Evolutionary conservation across 768 basidiomycete genomes (phyloP).

Genomic region (Lactarius hatsudake): DNA sequence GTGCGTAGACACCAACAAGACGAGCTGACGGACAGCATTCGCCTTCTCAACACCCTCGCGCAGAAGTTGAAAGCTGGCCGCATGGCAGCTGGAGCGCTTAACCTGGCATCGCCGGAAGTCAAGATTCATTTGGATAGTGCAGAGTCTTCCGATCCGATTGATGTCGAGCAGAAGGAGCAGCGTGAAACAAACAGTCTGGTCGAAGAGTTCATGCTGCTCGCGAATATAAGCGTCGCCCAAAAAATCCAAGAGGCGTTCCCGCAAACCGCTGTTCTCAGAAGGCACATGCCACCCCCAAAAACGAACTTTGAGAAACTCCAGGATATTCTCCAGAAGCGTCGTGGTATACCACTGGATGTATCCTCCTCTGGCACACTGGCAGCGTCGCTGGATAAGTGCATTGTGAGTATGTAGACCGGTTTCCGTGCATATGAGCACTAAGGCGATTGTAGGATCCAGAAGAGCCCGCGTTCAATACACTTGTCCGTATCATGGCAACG

Average conservation of each 20-base stretch:
- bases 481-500: slow-evolving; percentile 98
- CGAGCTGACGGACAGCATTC: slow-evolving; percentile 78
- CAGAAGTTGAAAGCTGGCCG: slow-evolving; percentile 78
- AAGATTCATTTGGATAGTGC: slow-evolving; percentile 93
- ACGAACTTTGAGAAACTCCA: slow-evolving; percentile 95
- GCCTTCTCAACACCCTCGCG: slow-evolving; percentile 84
- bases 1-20: slow-evolving; percentile 65
- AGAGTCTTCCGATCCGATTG: slow-evolving; percentile 93
- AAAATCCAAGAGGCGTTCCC: slow-evolving; percentile 95
- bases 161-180: slow-evolving; percentile 93
- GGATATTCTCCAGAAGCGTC: slow-evolving; percentile 85
- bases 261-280: slow-evolving; percentile 89
- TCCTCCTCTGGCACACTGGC: slow-evolving; percentile 90
- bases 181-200: slow-evolving; percentile 94
- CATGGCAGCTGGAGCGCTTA: slow-evolving; percentile 96
- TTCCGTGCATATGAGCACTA: slow-evolving; percentile 2
- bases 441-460: slow-evolving; percentile 57
- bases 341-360: slow-evolving; percentile 80
- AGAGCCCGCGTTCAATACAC: slow-evolving; percentile 91
- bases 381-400: slow-evolving; percentile 79
- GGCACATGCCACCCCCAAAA: slow-evolving; percentile 87
- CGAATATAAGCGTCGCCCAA: slow-evolving; percentile 89
- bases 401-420: slow-evolving; percentile 49
- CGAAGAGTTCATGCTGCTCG: slow-evolving; percentile 98
- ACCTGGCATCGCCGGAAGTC: slow-evolving; percentile 97